Percentiles rank a stretch among this genome's conserved stretches.
Conservation (phyloP, 2,329 filamentous ascomycete species). For the Pestalotiopsis sp. region DNA sequence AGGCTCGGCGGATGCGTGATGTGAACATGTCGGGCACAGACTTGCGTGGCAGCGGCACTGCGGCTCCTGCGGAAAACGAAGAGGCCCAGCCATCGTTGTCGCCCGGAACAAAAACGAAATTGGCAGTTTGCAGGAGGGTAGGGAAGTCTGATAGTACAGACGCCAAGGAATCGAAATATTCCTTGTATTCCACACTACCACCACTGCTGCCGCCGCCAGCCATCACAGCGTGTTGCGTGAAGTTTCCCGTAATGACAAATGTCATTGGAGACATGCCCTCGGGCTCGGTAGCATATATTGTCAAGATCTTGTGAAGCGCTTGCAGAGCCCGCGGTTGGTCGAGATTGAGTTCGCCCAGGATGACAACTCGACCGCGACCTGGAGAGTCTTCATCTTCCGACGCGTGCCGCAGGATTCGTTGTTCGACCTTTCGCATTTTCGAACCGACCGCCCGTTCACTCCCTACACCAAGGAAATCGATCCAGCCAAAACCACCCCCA, state of each 20-base stretch:
- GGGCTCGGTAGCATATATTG: slow-evolving; percentile 69
- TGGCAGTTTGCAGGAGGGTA: slow-evolving; percentile 74
- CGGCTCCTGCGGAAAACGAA: slow-evolving; percentile 77
- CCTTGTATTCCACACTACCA: slow-evolving; percentile 94
- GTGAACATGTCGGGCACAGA: slow-evolving; percentile 88
- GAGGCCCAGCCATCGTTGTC: slow-evolving; percentile 98
- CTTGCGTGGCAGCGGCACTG: slow-evolving; percentile 70
- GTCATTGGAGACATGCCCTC: slow-evolving; percentile 71
- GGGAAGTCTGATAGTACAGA: slow-evolving; percentile 83
- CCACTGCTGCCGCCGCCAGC: slow-evolving; percentile 70
- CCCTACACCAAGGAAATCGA: slow-evolving; percentile 91
- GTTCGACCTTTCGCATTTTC: slow-evolving; percentile 82
- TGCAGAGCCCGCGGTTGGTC: slow-evolving; percentile 82
- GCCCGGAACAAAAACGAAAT: slow-evolving; percentile 91
- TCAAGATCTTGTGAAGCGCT: slow-evolving; percentile 79
- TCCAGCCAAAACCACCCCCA: slow-evolving; percentile 90
- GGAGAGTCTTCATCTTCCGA: slow-evolving; percentile 35
- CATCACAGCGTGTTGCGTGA: slow-evolving; percentile 68
- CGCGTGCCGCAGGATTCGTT: slow-evolving; percentile 58
- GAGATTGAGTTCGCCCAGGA: slow-evolving; percentile 84
- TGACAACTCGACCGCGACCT: slow-evolving; percentile 62
- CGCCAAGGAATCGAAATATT: slow-evolving; percentile 89
- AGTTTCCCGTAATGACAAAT: slow-evolving; percentile 87
- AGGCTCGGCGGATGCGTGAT: slow-evolving; percentile 78
- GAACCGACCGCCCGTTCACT: slow-evolving; percentile 83